phyloP scores from a whole-genome alignment of 1,284 basidiomycete genomes.

The Sanghuangporus sanghuang region DNA sequence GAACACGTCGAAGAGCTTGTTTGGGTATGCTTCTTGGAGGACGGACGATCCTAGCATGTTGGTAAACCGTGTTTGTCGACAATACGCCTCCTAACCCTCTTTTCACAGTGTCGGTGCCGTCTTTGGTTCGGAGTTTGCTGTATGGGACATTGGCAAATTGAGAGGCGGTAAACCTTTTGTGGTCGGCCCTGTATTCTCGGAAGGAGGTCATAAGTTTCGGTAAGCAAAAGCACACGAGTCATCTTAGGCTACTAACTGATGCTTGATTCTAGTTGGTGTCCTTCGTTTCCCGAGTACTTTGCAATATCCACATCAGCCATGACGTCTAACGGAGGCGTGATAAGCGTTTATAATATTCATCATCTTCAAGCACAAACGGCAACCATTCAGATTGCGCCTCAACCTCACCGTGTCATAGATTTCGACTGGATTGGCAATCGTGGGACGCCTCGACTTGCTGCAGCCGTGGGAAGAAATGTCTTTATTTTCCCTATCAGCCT shows the following conservation, averaged over 20 bases:
- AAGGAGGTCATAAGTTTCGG: conserved; percentile 67
- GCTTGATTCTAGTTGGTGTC: conserved; percentile 56
- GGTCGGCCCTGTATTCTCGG: conserved; percentile 54
- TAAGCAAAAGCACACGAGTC: conserved; percentile 26
- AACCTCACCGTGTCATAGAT: conserved; percentile 60
- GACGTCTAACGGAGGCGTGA: conserved; percentile 48
- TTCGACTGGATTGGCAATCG: conserved; percentile 66
- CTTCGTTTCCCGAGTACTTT: conserved; percentile 68
- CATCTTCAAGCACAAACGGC: conserved; percentile 62
- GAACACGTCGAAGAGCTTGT: conserved; percentile 41
- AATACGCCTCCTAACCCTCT: background rate
- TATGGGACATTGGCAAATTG: conserved; percentile 71
- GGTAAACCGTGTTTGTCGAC: conserved; percentile 23
- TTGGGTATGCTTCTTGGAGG: conserved; percentile 63
- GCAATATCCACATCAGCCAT: conserved; percentile 60
- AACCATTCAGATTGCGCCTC: conserved; percentile 47
- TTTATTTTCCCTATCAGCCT: conserved; percentile 23
- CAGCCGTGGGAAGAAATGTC: conserved; percentile 55
- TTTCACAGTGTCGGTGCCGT: conserved; percentile 60
- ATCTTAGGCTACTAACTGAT: background rate
- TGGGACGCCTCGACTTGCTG: conserved; percentile 59
- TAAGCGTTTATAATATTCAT: conserved; percentile 61
- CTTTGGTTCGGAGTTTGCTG: conserved; percentile 59
- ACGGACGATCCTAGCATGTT: conserved; percentile 64
- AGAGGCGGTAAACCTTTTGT: conserved; percentile 65